A percentile compares a stretch with the other conserved stretches of the same genome.
phyloP scores from a whole-genome alignment of 176 grass and related monocot genomes.

The Cymbopogon citratus region DNA sequence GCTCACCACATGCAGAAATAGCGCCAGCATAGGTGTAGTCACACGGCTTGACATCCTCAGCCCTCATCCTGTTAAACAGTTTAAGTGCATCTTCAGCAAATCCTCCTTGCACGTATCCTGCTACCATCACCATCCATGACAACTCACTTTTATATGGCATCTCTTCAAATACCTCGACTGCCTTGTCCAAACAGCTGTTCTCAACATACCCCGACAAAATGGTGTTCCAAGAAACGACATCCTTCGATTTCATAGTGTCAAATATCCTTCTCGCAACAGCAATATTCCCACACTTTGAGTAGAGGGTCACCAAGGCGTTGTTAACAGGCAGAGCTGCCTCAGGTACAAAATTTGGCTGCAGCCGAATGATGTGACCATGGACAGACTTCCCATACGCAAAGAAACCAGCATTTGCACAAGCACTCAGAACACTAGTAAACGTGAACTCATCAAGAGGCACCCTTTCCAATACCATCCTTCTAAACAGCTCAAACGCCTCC shows the following conservation, averaged over 20 bases:
- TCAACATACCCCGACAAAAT: slow-evolving; percentile 76
- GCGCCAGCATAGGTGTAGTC: slow-evolving; percentile 73
- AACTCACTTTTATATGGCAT: slow-evolving; percentile 78
- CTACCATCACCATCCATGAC: slow-evolving; percentile 92
- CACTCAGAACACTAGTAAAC: slow-evolving; percentile 87
- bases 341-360: slow-evolving; percentile 50
- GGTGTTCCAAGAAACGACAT: slow-evolving; percentile 87
- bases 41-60: slow-evolving; percentile 46
- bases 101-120: slow-evolving; percentile 71
- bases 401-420: slow-evolving; percentile 50
- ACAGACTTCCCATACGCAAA: slow-evolving; percentile 71
- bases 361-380: slow-evolving; percentile 61
- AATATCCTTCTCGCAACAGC: slow-evolving; percentile 55
- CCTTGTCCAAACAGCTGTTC: slow-evolving; percentile 37
- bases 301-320: slow-evolving; percentile 77
- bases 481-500: slow-evolving; percentile 74
- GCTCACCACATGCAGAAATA: slow-evolving; percentile 73
- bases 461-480: slow-evolving; percentile 57
- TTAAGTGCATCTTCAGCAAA: slow-evolving; percentile 60
- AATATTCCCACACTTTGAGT: slow-evolving; percentile 56
- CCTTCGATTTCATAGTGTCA: slow-evolving; percentile 51
- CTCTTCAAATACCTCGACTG: slow-evolving; percentile 52
- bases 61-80: slow-evolving; percentile 61
- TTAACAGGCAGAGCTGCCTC: slow-evolving; percentile 63
- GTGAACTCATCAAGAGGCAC: slow-evolving; percentile 72